These are phyloP conservation scores for Aegle marmelos DNA, from an alignment of 345 rosid species.

Conservation along the genomic window DNA sequence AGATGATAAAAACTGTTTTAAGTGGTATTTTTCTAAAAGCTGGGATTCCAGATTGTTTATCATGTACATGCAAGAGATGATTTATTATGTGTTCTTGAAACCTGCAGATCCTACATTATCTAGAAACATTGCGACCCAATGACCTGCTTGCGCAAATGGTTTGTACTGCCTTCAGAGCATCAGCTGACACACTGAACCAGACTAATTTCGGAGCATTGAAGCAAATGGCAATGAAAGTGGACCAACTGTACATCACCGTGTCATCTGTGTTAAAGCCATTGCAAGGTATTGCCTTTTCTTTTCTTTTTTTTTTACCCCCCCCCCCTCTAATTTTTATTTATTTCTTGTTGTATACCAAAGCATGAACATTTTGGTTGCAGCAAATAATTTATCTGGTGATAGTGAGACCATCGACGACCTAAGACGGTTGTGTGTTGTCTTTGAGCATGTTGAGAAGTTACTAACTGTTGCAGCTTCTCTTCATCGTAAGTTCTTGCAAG, in stretches of 20 bases:
- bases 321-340: background rate
- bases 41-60: background rate
- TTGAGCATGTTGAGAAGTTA: slow-evolving; percentile 80
- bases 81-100: slow-evolving; percentile 2
- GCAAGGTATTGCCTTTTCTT: slow-evolving; percentile 40
- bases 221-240: slow-evolving; percentile 65
- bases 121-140: slow-evolving; percentile 87
- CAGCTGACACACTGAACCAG: slow-evolving; percentile 82
- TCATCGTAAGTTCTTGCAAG: slow-evolving; percentile 72
- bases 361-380: slow-evolving; percentile 39
- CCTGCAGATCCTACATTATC: slow-evolving; percentile 74
- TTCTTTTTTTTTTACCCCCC: too few species aligned
- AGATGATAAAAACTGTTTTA: background rate
- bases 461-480: slow-evolving; percentile 79
- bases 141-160: slow-evolving; percentile 97
- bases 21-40: background rate
- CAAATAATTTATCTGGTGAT: slow-evolving; percentile 41
- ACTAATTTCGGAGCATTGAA: slow-evolving; percentile 69
- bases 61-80: background rate
- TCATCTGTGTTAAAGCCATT: slow-evolving; percentile 59
- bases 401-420: slow-evolving; percentile 62
- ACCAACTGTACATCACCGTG: slow-evolving; percentile 67
- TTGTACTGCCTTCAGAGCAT: slow-evolving; percentile 90
- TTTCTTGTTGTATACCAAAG: slow-evolving; percentile 3
- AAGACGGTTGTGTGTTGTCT: slow-evolving; percentile 53